phyloP scores from a whole-genome alignment of 768 basidiomycete genomes.

The Mycena latifolia region DNA sequence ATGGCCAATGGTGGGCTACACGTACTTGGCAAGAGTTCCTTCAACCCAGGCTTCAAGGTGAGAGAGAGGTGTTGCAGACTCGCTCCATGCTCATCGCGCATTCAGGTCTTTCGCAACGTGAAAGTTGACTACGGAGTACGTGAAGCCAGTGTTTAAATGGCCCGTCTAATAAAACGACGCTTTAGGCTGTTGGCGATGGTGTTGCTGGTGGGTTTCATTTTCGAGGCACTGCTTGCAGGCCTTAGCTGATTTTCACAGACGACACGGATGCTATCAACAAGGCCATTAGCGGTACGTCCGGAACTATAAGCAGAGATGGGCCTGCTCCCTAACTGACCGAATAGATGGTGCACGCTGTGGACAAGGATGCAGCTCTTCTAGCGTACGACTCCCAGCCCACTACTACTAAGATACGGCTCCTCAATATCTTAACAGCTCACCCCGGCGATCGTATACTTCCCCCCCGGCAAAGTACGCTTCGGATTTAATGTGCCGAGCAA shows the following conservation, averaged over 20 bases:
- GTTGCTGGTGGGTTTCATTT: conserved; percentile 3
- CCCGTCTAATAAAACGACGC: not conserved
- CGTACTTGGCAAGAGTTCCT: not conserved
- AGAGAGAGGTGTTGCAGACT: not conserved
- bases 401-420: not conserved
- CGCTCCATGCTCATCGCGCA: not conserved
- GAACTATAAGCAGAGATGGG: not conserved
- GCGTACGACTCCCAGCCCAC: not conserved
- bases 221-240: not conserved
- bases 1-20: conserved; percentile 5
- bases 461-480: conserved; percentile 18
- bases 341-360: conserved; percentile 13
- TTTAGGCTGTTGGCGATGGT: conserved; percentile 9
- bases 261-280: conserved; percentile 21
- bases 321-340: not conserved
- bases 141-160: not conserved
- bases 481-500: not conserved
- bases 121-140: conserved; percentile 5
- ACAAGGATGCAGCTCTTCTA: conserved; percentile 19
- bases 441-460: conserved; percentile 25
- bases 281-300: conserved; percentile 16
- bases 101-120: conserved; percentile 6
- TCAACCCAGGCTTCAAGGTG: conserved; percentile 14
- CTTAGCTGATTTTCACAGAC: conserved; percentile 6
- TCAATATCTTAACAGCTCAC: conserved; percentile 13